A percentile compares a stretch with the other conserved stretches of the same genome.
phyloP scores from a whole-genome alignment of 2,329 filamentous ascomycete genomes.

The Penicillium brevicompactum region DNA sequence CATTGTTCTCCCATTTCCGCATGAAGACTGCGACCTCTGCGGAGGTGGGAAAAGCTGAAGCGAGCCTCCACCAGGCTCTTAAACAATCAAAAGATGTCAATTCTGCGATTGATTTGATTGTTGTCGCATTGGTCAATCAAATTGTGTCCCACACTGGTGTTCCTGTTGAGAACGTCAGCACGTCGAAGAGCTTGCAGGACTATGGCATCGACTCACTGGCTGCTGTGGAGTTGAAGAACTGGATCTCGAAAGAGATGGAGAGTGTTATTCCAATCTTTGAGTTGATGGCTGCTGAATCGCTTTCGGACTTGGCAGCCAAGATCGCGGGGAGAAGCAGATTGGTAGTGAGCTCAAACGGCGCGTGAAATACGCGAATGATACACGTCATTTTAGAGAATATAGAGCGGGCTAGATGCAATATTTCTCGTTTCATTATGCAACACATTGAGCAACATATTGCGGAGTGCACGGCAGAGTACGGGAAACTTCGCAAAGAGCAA shows the following conservation, averaged over 20 bases:
- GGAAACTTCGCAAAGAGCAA: too few relatives aligned
- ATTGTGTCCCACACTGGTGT: not conserved
- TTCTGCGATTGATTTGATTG: not conserved
- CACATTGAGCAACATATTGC: too few relatives aligned
- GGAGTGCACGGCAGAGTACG: too few relatives aligned
- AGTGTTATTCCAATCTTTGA: constrained; percentile 1
- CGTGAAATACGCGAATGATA: not conserved
- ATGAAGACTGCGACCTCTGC: not conserved
- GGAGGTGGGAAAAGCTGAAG: not conserved
- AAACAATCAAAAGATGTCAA: not conserved
- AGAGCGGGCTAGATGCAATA: too few relatives aligned
- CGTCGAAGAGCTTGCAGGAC: not conserved
- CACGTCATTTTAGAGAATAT: too few relatives aligned
- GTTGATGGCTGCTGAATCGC: not conserved
- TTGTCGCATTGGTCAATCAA: not conserved
- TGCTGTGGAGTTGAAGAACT: not conserved
- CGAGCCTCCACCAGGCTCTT: not conserved
- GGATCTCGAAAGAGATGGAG: constrained; percentile 7
- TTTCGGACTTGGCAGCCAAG: not conserved
- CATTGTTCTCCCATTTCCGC: not conserved
- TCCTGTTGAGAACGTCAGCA: not conserved
- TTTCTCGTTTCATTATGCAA: too few relatives aligned
- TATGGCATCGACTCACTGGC: constrained; percentile 2
- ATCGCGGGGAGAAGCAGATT: not conserved
- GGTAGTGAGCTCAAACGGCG: not conserved